Base-by-base conservation (phyloP, 176 grass and related monocot genomes). In the Ananas comosus region DNA sequence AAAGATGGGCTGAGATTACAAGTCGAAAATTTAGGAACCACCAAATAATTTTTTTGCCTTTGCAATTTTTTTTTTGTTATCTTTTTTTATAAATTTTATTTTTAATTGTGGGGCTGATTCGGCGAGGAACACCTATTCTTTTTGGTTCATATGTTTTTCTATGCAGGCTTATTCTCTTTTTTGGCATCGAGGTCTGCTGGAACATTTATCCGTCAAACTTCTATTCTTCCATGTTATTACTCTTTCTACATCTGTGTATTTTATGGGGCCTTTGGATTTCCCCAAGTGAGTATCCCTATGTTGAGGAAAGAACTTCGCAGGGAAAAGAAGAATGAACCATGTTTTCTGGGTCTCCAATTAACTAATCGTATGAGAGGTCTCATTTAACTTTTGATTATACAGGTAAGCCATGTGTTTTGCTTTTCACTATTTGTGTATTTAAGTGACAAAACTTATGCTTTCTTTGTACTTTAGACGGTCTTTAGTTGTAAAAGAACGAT, bases 171-270 rank as follows among this genome's bases (percentile, higher is more conserved):
- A 72, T 96, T 72, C 52, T 97, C 53, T 92, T 97, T 76, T 27
- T 56, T 47, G 82, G 72, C 10, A 82, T 90, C 63, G 94, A 97
- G 72, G 12, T 90, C 52, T 90, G 94, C 84, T 97, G 94, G 94
- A 97, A 97, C 59, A 75, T 97, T 64, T 97, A 83, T 67, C 94
- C 94, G 51, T 97, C 94, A 16, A 97, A 71, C 12, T 12, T 76
- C 2, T 92, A 90, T 85, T 97, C 94, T n/a, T 97, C 94, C 33
- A 65, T 92, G 2, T 28, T 92, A 51, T 68, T 97, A 64, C 48
- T 92, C 24, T 90, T 79, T 70, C 25, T 80, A 51, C 94, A 97
- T 75, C 50, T 86, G 48, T 22, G 48, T 65, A 80, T 92, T 78
- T 85, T 97, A 71, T 79, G 83, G 67, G 89, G 86, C 48, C 75